Conservation (phyloP, 176 grass and related monocot genomes). For the Olyra latifolia region DNA sequence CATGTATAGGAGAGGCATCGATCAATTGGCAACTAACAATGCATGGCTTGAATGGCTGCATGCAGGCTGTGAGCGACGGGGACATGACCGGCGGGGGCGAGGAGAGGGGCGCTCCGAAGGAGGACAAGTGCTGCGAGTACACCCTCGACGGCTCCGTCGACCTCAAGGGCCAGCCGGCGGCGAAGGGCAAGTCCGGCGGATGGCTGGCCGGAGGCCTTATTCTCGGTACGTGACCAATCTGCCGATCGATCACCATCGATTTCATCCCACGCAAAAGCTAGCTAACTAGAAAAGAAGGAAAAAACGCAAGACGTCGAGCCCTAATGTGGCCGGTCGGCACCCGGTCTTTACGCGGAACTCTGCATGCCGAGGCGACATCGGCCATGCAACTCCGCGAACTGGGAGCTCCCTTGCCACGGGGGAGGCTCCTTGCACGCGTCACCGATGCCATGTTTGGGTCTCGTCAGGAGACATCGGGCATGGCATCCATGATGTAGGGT, state of each 20-base stretch:
- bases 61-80: constrained; percentile 47
- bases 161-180: constrained; percentile 61
- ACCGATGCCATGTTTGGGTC: neutral
- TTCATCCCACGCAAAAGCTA: neutral
- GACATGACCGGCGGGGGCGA: constrained; percentile 32
- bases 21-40: neutral
- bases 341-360: constrained; percentile 6
- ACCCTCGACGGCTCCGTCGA: constrained; percentile 77
- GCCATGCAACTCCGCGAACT: constrained; percentile 42
- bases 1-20: neutral
- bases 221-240: constrained; percentile 57
- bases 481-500: constrained; percentile 26
- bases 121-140: constrained; percentile 48
- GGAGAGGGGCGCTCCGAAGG: constrained; percentile 23
- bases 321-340: constrained; percentile 29
- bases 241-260: neutral
- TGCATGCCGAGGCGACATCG: constrained; percentile 45
- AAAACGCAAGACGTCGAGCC: neutral
- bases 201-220: constrained; percentile 74
- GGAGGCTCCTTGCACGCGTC: neutral
- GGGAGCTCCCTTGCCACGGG: constrained; percentile 23
- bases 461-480: neutral
- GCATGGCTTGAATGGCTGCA: neutral
- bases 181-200: constrained; percentile 69
- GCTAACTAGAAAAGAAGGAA: neutral